These are phyloP conservation scores for Inga leiocalycina DNA, from an alignment of 306 rosid species.

Conservation along the genomic window DNA sequence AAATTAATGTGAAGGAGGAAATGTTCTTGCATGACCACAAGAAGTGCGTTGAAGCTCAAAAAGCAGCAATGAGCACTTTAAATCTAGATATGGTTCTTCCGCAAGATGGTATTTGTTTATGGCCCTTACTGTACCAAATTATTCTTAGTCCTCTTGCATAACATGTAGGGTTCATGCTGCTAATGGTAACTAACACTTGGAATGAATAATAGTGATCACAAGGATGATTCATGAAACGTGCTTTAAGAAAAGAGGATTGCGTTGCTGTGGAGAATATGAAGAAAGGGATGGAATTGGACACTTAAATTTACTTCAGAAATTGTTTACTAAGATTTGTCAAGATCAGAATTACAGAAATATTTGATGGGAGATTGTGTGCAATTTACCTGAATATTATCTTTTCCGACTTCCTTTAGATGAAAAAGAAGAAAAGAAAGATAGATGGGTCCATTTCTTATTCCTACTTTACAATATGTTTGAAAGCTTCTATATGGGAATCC, in stretches of 20 bases:
- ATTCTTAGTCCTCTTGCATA: conserved; percentile 5
- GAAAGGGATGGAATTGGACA: not conserved
- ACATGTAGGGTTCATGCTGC: not conserved
- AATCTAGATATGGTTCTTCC: conserved; percentile 52
- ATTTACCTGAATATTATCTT: not conserved
- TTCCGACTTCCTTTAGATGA: not conserved
- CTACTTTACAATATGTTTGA: not conserved
- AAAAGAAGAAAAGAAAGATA: not conserved
- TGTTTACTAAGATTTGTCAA: not conserved
- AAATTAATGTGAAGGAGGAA: conserved; percentile 54
- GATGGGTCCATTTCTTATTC: not conserved
- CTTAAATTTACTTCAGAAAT: not conserved
- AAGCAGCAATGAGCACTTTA: conserved; percentile 30
- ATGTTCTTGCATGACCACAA: conserved; percentile 60
- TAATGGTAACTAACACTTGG: not conserved
- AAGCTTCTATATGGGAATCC: not conserved
- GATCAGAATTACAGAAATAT: not conserved
- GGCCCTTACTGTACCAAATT: not conserved
- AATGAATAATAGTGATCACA: not conserved
- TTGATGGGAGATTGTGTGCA: not conserved
- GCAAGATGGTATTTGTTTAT: conserved; percentile 34
- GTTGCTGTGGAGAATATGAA: not conserved
- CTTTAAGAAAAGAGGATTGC: not conserved
- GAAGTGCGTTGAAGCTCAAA: conserved; percentile 49
- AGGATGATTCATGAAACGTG: not conserved